Evolutionary conservation across 306 rosid species (phyloP).

Genomic region (Aeschynomene evenia): DNA sequence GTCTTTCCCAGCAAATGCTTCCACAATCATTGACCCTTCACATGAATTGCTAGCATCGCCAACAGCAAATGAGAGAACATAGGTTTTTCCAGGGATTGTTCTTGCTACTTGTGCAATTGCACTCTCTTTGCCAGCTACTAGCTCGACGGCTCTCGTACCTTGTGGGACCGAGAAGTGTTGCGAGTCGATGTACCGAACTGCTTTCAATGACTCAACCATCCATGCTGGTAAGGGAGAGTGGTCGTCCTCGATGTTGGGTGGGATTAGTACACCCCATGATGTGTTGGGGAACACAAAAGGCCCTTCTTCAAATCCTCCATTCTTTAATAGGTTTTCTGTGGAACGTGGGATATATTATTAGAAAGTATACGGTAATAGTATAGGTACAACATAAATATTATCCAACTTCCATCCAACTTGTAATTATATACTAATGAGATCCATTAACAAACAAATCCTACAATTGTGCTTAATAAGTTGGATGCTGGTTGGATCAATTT

Average conservation of each 20-base stretch:
- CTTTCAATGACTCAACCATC: conserved; percentile 97
- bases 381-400: too few species aligned
- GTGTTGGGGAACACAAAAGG: conserved; percentile 80
- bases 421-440: too few species aligned
- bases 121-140: conserved; percentile 91
- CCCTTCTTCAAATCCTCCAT: conserved; percentile 83
- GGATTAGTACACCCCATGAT: conserved; percentile 86
- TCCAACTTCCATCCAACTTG: too few species aligned
- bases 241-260: conserved; percentile 88
- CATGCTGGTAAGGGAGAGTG: conserved; percentile 95
- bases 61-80: conserved; percentile 65
- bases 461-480: too few species aligned
- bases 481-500: too few species aligned
- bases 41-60: conserved; percentile 94
- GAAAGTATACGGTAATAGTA: too few species aligned
- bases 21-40: conserved; percentile 84
- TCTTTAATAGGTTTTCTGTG: conserved; percentile 77
- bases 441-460: too few species aligned
- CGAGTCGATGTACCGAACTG: conserved; percentile 91
- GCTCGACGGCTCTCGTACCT: conserved; percentile 77
- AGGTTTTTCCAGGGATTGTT: conserved; percentile 68
- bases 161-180: conserved; percentile 76
- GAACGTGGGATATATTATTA: neutral
- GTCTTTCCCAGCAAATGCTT: conserved; percentile 76
- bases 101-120: conserved; percentile 89